These are phyloP conservation scores for Vairimorpha necatrix DNA, from an alignment of 371 early-diverging fungal species.

Conservation along the genomic window DNA sequence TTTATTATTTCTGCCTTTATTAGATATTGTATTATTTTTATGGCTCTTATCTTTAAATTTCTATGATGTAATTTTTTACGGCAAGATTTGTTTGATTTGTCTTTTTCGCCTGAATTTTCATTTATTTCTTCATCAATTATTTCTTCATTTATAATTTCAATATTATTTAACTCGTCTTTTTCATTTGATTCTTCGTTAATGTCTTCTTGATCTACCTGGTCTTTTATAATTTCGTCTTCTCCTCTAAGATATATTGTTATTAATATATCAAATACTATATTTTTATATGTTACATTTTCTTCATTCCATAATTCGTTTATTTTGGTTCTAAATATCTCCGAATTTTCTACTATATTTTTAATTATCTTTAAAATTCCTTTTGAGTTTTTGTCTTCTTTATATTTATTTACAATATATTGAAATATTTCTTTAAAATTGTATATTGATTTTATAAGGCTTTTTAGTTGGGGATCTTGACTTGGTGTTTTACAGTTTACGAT, in stretches of 20 bases:
- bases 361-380: too few relatives aligned
- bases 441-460: neutral
- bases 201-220: neutral
- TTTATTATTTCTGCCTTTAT: neutral
- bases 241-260: too few relatives aligned
- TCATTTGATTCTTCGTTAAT: neutral
- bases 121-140: conserved; percentile 9
- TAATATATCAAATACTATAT: conserved; percentile 18
- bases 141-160: too few relatives aligned
- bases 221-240: neutral
- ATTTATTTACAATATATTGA: conserved; percentile 8
- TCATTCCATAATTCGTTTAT: conserved; percentile 31
- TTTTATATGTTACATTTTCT: conserved; percentile 18
- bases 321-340: conserved; percentile 2
- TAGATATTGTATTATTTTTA: conserved; percentile 9
- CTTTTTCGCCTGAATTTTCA: neutral
- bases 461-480: neutral
- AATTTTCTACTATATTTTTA: conserved; percentile 5
- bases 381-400: too few relatives aligned
- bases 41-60: neutral
- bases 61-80: conserved; percentile 3
- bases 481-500: conserved; percentile 18
- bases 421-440: conserved; percentile 27
- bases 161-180: conserved; percentile 2
- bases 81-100: too few relatives aligned